Percentiles rank a stretch among this genome's conserved stretches.
phyloP scores from a whole-genome alignment of 2,329 filamentous ascomycete genomes.

The Colletotrichum sp. region DNA sequence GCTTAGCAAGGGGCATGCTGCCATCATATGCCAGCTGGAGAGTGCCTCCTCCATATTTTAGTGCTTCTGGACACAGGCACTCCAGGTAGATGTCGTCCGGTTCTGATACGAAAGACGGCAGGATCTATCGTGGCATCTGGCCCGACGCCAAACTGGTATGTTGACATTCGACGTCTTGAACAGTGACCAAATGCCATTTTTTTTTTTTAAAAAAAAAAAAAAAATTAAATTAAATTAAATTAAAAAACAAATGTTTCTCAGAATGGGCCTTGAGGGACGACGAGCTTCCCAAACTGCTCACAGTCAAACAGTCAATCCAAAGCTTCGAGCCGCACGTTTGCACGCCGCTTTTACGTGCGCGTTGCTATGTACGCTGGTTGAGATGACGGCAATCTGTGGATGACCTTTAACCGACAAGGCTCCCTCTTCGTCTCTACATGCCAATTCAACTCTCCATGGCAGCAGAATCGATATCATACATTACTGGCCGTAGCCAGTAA shows the following conservation, averaged over 20 bases:
- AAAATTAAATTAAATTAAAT: too few species aligned
- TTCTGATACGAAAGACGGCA: background rate
- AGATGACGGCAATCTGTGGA: background rate
- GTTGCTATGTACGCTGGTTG: background rate
- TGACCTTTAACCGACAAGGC: background rate
- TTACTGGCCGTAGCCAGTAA: background rate
- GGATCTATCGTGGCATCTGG: background rate
- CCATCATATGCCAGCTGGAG: background rate
- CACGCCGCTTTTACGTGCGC: background rate
- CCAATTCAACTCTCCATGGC: background rate
- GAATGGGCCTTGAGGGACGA: background rate
- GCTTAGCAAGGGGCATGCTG: background rate
- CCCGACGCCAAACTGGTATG: background rate
- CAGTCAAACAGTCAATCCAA: background rate
- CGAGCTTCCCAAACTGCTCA: background rate
- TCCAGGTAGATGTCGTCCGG: background rate
- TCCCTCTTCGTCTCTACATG: background rate
- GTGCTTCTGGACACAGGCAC: background rate
- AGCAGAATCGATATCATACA: background rate
- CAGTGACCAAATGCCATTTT: background rate
- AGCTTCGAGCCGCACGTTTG: background rate
- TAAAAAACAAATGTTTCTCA: too few species aligned
- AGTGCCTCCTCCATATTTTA: background rate
- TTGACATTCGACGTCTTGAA: background rate
- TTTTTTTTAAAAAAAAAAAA: background rate